phyloP scores from a whole-genome alignment of 2,329 filamentous ascomycete genomes.

The Alternaria sp. region DNA sequence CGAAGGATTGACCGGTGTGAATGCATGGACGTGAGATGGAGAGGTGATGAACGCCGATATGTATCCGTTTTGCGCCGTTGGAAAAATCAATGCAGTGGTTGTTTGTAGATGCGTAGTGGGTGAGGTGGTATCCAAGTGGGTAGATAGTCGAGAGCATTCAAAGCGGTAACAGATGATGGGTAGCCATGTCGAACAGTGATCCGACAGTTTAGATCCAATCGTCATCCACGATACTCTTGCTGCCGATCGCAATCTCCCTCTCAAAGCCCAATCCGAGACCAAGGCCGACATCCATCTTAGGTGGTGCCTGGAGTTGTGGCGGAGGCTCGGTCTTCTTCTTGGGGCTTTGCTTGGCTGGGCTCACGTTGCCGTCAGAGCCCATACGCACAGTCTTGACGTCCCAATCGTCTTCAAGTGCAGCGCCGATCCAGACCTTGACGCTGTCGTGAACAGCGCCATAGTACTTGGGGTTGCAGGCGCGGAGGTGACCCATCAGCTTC shows the following conservation, averaged over 20 bases:
- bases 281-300: conserved; percentile 47
- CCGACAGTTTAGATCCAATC: conserved; percentile 42
- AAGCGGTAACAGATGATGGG: background rate
- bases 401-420: conserved; percentile 88
- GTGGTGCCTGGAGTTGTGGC: conserved; percentile 50
- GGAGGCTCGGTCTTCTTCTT: conserved; percentile 51
- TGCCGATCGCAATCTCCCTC: conserved; percentile 35
- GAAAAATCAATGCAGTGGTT: background rate
- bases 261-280: conserved; percentile 43
- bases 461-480: conserved; percentile 97
- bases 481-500: conserved; percentile 81
- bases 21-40: background rate
- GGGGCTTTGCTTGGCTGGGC: conserved; percentile 51
- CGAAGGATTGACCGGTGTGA: background rate
- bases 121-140: background rate
- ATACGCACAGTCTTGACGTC: conserved; percentile 81
- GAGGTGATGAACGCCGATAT: conserved; percentile 1
- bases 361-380: conserved; percentile 58
- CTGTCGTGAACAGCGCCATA: conserved; percentile 92
- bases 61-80: conserved; percentile 3
- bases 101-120: background rate
- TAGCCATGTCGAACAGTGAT: background rate
- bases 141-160: background rate
- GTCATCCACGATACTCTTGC: conserved; percentile 28
- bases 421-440: conserved; percentile 87